Evolutionary conservation across 305 asterid genomes (phyloP).

Genomic region (Solanum hybrid): DNA sequence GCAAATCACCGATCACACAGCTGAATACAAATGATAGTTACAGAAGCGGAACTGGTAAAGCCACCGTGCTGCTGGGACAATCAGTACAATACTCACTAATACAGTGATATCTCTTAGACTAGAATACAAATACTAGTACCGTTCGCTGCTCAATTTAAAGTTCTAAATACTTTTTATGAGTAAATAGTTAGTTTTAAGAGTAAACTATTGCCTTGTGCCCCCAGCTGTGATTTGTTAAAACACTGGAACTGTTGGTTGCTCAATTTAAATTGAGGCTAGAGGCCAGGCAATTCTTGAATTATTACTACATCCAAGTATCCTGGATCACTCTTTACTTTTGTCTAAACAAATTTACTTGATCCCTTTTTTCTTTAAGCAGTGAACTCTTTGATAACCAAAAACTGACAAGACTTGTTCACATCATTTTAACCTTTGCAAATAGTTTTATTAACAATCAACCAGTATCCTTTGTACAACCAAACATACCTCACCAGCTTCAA

Average conservation of each 20-base stretch:
- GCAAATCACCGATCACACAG: background rate
- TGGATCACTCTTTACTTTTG: background rate
- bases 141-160: background rate
- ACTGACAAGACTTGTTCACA: background rate
- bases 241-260: background rate
- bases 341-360: background rate
- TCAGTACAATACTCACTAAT: background rate
- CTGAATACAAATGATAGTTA: background rate
- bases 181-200: background rate
- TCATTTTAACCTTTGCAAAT: background rate
- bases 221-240: background rate
- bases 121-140: background rate
- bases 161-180: background rate
- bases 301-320: background rate
- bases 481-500: constrained; percentile 55
- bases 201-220: background rate
- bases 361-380: background rate
- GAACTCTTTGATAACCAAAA: background rate
- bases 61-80: background rate
- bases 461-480: background rate
- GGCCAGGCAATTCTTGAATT: background rate
- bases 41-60: background rate
- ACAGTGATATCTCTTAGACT: background rate
- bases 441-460: background rate
- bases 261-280: background rate